phyloP scores from a whole-genome alignment of 495 filamentous ascomycete genomes.

The Cetradonia linearis region DNA sequence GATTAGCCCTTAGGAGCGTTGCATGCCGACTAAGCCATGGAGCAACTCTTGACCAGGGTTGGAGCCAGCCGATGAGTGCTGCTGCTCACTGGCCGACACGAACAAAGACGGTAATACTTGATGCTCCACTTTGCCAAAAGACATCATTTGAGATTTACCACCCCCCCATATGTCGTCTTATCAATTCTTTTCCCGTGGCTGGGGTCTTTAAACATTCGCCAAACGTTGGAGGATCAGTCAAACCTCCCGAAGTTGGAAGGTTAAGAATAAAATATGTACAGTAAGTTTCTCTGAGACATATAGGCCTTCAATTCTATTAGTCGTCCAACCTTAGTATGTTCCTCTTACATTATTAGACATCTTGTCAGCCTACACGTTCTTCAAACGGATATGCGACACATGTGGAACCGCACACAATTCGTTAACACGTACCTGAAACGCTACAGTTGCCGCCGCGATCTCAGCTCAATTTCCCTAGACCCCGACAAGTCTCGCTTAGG shows the following conservation, averaged over 20 bases:
- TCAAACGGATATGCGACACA: neutral
- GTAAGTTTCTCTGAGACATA: neutral
- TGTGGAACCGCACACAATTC: neutral
- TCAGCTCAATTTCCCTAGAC: neutral
- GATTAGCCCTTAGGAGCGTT: neutral
- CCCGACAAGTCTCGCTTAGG: conserved; percentile 4
- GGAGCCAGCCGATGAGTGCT: neutral
- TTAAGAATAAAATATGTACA: neutral
- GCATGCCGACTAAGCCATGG: neutral
- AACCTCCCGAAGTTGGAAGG: neutral
- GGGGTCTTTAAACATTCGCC: neutral
- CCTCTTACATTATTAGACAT: neutral
- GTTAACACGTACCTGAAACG: neutral
- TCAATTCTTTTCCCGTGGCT: neutral
- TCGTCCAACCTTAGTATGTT: neutral
- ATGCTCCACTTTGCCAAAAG: neutral
- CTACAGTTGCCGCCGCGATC: neutral
- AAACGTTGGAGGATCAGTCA: neutral
- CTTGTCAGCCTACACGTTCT: neutral
- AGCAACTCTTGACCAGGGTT: neutral
- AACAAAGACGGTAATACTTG: neutral
- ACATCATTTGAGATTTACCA: neutral
- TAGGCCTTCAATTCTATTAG: neutral
- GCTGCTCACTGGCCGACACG: neutral
- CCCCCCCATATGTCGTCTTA: neutral